Evolutionary conservation across 768 basidiomycete genomes (phyloP).

Genomic region (Trichaptum fuscoviolaceum): DNA sequence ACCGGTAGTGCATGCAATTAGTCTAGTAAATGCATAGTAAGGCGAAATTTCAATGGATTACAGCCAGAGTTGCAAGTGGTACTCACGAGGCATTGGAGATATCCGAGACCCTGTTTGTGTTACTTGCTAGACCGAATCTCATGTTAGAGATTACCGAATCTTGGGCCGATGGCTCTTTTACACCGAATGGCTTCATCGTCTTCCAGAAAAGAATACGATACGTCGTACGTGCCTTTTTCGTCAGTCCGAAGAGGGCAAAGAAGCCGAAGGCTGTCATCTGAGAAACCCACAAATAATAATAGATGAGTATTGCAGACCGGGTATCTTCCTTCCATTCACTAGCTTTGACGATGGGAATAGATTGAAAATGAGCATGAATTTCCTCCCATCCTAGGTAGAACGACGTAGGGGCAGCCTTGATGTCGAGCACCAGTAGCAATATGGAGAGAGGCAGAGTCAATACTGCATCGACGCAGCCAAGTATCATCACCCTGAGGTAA

Average conservation of each 20-base stretch:
- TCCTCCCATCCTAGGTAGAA: neutral
- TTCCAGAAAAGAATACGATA: neutral
- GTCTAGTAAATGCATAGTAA: too few relatives aligned
- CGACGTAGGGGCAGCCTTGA: too few relatives aligned
- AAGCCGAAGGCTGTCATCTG: neutral
- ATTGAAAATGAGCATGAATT: neutral
- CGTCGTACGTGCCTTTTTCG: neutral
- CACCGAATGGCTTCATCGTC: neutral
- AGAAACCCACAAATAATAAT: neutral
- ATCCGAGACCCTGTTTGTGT: too few relatives aligned
- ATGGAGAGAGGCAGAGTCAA: neutral
- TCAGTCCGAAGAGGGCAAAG: neutral
- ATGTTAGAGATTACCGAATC: too few relatives aligned
- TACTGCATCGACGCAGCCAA: neutral
- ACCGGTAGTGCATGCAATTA: too few relatives aligned
- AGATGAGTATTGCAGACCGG: neutral
- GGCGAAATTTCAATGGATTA: too few relatives aligned
- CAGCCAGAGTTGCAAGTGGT: too few relatives aligned
- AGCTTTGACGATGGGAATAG: neutral
- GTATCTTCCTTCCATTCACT: neutral
- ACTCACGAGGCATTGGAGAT: too few relatives aligned
- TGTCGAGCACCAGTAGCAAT: too few relatives aligned
- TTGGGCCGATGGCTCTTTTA: too few relatives aligned
- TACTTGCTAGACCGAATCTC: too few relatives aligned
- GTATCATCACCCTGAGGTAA: neutral